Evolutionary conservation across 176 grass and related monocot species (phyloP), one percentile per base, ranked within the genome.

Genomic region (Phoenix dactylifera): DNA sequence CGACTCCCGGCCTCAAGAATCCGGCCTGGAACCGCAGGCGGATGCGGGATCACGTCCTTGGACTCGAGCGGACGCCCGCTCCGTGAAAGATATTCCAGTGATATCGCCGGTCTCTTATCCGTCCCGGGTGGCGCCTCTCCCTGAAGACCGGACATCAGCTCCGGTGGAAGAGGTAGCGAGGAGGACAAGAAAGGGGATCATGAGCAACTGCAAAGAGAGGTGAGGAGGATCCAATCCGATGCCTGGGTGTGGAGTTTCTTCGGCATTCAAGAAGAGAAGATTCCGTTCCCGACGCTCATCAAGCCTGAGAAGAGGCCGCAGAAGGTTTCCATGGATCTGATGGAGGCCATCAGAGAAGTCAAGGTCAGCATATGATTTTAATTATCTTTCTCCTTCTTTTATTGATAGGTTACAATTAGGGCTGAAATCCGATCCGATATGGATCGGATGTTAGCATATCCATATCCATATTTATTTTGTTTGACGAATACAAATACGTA

Each of bases 291-390:
- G 4, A 88, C 87, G 28, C 70, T 91, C 22, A 88, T 88, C 58
- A 68, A 64, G 5, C 50, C 69, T 49, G 87, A 65, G 52, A 88
- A 88, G 79, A 80, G 70, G 24, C 84, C 63, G 9, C 84, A 91
- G 74, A 97, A 97, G 65, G 81, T 63, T 12, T 29, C 84, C 56
- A 74, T 97, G 72, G 87, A 97, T 78, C 76, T 97, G 18, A 55
- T 73, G 24, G 93, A 97, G 17, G 87, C 87, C n/a, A 90, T 97
- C 24, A 78, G 81, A 29, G 67, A 68, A 83, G 74, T 92, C 70
- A 97, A 91, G 93, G 87, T 92, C 28, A 62, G 62, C 23, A 1
- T 63, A 35, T 54, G 4, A 4, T 50, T 54, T 54, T 30, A 51
- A 5, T 14, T 54, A 18, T 61, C 10, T 15, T 58, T 61, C 16